phyloP scores from a whole-genome alignment of 2,329 filamentous ascomycete species.

The Kalmusia sp. region DNA sequence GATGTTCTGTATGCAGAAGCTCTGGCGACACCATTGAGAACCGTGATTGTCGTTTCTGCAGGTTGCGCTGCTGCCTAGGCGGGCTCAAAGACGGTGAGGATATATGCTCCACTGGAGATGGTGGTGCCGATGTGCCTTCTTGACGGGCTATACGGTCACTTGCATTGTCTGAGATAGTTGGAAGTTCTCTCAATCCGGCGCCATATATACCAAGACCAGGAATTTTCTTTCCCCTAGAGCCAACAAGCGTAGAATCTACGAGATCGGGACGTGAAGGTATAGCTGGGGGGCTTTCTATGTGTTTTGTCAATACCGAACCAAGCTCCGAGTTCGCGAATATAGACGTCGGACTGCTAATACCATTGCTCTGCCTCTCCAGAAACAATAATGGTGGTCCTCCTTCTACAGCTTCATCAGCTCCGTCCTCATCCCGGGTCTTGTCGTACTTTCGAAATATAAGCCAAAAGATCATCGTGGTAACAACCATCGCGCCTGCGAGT shows the following conservation, averaged over 20 bases:
- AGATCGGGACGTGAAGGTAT: too few species aligned
- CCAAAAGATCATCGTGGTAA: slow-evolving; percentile 1
- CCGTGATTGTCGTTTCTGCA: not conserved
- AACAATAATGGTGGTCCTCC: not conserved
- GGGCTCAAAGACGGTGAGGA: not conserved
- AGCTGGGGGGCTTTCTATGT: too few species aligned
- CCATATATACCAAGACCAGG: too few species aligned
- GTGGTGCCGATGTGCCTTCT: too few species aligned
- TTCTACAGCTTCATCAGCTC: too few species aligned
- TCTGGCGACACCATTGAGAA: not conserved
- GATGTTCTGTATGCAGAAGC: too few species aligned
- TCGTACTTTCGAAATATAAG: slow-evolving; percentile 4
- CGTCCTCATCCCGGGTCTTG: not conserved
- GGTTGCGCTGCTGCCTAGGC: too few species aligned
- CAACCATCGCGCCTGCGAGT: slow-evolving; percentile 1
- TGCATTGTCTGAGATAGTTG: not conserved
- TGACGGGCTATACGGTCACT: not conserved
- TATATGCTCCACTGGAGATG: not conserved
- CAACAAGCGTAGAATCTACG: too few species aligned
- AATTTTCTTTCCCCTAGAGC: too few species aligned
- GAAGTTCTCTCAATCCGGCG: too few species aligned
- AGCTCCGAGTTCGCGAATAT: not conserved
- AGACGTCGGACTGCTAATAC: not conserved
- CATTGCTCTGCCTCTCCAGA: not conserved
- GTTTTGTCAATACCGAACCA: not conserved